These are phyloP conservation scores for Gryganskiella cystojenkinii DNA, from an alignment of 192 early-diverging fungal genomes.

Conservation along the genomic window DNA sequence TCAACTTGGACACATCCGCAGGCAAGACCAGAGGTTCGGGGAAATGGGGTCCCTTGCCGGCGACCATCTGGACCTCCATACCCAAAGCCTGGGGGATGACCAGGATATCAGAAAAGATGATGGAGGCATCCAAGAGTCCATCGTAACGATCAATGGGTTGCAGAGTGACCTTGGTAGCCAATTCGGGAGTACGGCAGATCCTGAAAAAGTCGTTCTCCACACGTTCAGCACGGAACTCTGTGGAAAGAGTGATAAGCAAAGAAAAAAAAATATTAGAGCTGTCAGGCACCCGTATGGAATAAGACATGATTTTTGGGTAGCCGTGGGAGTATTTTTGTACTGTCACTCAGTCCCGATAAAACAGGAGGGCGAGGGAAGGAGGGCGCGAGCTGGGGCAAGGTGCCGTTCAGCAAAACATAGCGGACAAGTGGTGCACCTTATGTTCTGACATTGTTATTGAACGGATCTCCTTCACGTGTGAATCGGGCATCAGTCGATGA, in stretches of 20 bases:
- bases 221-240: conserved; percentile 89
- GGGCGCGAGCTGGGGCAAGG: no score
- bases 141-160: conserved; percentile 94
- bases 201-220: conserved; percentile 91
- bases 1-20: conserved; percentile 72
- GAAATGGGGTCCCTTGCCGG: conserved; percentile 87
- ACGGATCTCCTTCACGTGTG: no score
- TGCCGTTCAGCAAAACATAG: no score
- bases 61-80: conserved; percentile 90
- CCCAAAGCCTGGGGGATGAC: conserved; percentile 98
- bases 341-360: no score
- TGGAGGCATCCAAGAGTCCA: conserved; percentile 91
- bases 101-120: conserved; percentile 99
- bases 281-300: no score
- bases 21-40: conserved; percentile 81
- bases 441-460: no score
- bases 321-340: no score
- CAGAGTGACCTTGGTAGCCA: conserved; percentile 91
- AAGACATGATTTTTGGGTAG: no score
- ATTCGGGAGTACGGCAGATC: conserved; percentile 88
- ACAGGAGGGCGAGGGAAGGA: no score
- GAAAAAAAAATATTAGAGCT: no score
- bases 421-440: no score
- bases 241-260: background rate
- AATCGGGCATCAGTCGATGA: no score